phyloP scores from a whole-genome alignment of 2,329 filamentous ascomycete species.

The Pseudocercospora crystallina region DNA sequence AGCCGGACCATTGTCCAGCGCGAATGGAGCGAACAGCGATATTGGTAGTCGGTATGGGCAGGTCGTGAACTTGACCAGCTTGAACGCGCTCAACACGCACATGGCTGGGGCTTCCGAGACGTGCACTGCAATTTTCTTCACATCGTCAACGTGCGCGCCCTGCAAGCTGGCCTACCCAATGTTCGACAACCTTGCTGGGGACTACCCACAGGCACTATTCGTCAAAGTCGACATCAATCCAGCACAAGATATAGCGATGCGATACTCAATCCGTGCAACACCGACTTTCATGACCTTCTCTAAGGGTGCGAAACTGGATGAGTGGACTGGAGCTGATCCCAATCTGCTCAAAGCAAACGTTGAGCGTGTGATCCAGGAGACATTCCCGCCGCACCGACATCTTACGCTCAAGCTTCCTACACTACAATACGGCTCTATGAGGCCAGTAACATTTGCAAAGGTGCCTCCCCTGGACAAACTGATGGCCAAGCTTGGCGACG shows the following conservation, averaged over 20 bases:
- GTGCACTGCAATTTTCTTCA: slow-evolving; percentile 87
- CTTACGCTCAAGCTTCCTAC: slow-evolving; percentile 67
- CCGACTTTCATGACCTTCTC: slow-evolving; percentile 88
- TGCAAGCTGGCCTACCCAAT: slow-evolving; percentile 81
- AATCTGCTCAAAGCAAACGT: slow-evolving; percentile 69
- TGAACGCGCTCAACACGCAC: slow-evolving; percentile 60
- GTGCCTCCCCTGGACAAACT: slow-evolving; percentile 81
- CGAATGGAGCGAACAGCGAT: slow-evolving; percentile 11
- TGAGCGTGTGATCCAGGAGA: slow-evolving; percentile 71
- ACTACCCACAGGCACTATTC: slow-evolving; percentile 67
- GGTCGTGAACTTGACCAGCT: slow-evolving; percentile 62
- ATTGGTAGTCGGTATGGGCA: slow-evolving; percentile 36
- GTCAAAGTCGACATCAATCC: slow-evolving; percentile 80
- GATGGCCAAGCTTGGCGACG: slow-evolving; percentile 69
- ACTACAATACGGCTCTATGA: slow-evolving; percentile 62
- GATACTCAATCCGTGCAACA: slow-evolving; percentile 71
- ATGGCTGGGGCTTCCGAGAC: slow-evolving; percentile 62
- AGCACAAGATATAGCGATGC: slow-evolving; percentile 59
- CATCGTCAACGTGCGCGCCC: slow-evolving; percentile 79
- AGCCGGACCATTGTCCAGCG: not conserved
- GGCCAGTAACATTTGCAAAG: slow-evolving; percentile 74
- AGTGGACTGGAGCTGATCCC: slow-evolving; percentile 77
- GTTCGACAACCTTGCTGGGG: slow-evolving; percentile 76
- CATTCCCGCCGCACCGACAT: slow-evolving; percentile 74
- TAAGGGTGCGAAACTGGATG: slow-evolving; percentile 70